phyloP scores from a whole-genome alignment of 768 basidiomycete genomes.

The Mycena vitilis region DNA sequence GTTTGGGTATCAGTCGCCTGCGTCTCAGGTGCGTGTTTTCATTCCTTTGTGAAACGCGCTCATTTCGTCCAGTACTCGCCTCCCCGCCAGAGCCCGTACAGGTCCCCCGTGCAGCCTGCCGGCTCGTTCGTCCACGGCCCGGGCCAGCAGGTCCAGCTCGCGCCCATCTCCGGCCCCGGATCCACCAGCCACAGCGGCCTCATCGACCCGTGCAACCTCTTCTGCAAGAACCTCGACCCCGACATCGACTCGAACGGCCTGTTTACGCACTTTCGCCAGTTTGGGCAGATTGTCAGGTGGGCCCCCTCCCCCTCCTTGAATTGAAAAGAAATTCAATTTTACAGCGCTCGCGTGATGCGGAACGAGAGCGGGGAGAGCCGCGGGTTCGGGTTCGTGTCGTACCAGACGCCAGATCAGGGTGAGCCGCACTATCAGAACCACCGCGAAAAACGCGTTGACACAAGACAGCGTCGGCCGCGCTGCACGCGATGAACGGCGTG shows the following conservation, averaged over 20 bases:
- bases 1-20: constrained; percentile 74
- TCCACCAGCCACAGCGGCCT: constrained; percentile 86
- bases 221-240: constrained; percentile 92
- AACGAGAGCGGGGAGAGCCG: constrained; percentile 85
- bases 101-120: constrained; percentile 57
- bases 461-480: constrained; percentile 70
- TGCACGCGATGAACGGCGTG: constrained; percentile 85
- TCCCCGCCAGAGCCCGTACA: constrained; percentile 66
- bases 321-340: background rate
- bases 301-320: constrained; percentile 8
- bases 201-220: constrained; percentile 91
- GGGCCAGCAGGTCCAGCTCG: constrained; percentile 90
- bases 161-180: constrained; percentile 80
- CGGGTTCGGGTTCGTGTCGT: constrained; percentile 94
- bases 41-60: constrained; percentile 12
- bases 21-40: constrained; percentile 37
- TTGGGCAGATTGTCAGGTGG: constrained; percentile 90
- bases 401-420: constrained; percentile 88
- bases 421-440: background rate
- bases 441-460: constrained; percentile 9
- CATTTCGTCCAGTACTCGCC: constrained; percentile 68
- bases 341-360: constrained; percentile 93
- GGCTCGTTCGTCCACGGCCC: constrained; percentile 84
- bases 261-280: constrained; percentile 89
- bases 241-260: constrained; percentile 88